Conservation (phyloP, 352 stramenopile species). For the Pythium pectinolyticum region DNA sequence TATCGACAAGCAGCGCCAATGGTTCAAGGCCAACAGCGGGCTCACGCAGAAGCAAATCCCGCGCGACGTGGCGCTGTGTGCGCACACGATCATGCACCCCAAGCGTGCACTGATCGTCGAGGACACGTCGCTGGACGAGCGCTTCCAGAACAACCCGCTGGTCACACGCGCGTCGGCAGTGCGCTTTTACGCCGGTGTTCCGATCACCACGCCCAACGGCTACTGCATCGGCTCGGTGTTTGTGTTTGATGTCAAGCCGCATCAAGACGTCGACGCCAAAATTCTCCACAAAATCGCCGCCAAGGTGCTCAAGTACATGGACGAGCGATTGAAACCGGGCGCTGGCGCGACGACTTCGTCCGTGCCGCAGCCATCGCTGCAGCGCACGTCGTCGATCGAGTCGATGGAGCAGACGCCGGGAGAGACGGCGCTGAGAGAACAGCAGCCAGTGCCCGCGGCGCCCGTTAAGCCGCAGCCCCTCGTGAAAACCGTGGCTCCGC, state of each 20-base stretch:
- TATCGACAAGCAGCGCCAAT: conserved; percentile 86
- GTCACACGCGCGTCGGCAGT: conserved; percentile 81
- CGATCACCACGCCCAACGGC: conserved; percentile 73
- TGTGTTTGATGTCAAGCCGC: conserved; percentile 84
- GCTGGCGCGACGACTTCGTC: conserved; percentile 4
- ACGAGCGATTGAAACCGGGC: conserved; percentile 68
- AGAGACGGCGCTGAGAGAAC: conserved; percentile 56
- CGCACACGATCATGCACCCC: conserved; percentile 86
- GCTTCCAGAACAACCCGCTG: conserved; percentile 81
- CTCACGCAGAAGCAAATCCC: conserved; percentile 85
- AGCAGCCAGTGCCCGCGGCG: conserved; percentile 31
- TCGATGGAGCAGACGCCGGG: conserved; percentile 49
- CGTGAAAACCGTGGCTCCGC: conserved; percentile 31
- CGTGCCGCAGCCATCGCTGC: conserved; percentile 17
- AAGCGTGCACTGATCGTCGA: conserved; percentile 80
- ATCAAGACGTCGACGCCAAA: conserved; percentile 75
- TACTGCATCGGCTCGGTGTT: conserved; percentile 86
- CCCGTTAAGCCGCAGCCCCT: conserved; percentile 27
- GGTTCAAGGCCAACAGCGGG: conserved; percentile 86
- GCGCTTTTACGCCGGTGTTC: conserved; percentile 81
- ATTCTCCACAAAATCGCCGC: conserved; percentile 86
- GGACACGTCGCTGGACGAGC: conserved; percentile 80
- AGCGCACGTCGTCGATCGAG: conserved; percentile 39
- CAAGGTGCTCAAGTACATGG: conserved; percentile 89
- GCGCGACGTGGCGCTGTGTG: conserved; percentile 78